These are phyloP conservation scores for Pseudogymnoascus sp. DNA, from an alignment of 2,329 filamentous ascomycete species.

Conservation along the genomic window DNA sequence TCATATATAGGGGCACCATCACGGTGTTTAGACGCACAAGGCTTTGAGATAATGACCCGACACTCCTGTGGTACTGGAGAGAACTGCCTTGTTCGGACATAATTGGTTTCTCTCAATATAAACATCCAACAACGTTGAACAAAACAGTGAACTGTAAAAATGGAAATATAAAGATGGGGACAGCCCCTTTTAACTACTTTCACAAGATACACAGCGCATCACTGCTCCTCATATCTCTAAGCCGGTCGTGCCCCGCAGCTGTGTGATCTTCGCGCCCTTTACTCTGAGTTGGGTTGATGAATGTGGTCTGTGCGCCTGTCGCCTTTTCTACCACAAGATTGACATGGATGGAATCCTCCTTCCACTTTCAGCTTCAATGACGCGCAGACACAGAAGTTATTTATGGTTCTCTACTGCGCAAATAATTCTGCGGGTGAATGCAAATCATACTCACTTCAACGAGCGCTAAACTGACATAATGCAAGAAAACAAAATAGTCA, in stretches of 20 bases:
- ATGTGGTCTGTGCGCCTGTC: neutral
- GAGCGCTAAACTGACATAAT: too few relatives aligned
- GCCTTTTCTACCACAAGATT: neutral
- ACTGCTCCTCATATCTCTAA: neutral
- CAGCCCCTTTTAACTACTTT: neutral
- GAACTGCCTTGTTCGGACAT: conserved; percentile 12
- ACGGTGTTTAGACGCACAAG: neutral
- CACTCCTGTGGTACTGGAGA: conserved; percentile 13
- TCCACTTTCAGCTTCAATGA: neutral
- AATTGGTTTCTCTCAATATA: neutral
- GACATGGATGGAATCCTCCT: neutral
- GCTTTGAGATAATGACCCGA: conserved; percentile 3
- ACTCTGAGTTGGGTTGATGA: neutral
- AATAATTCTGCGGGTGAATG: neutral
- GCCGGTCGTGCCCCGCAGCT: neutral
- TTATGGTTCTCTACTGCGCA: neutral
- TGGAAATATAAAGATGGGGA: neutral
- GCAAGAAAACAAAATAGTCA: too few relatives aligned
- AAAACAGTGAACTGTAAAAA: neutral
- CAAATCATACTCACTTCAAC: too few relatives aligned
- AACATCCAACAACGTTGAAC: neutral
- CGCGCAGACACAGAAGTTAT: neutral
- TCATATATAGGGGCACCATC: neutral
- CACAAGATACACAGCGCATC: neutral
- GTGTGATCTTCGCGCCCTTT: neutral